Evolutionary conservation across 139 green algal species (phyloP).

Genomic region (Auxenochlorella protothecoides): DNA sequence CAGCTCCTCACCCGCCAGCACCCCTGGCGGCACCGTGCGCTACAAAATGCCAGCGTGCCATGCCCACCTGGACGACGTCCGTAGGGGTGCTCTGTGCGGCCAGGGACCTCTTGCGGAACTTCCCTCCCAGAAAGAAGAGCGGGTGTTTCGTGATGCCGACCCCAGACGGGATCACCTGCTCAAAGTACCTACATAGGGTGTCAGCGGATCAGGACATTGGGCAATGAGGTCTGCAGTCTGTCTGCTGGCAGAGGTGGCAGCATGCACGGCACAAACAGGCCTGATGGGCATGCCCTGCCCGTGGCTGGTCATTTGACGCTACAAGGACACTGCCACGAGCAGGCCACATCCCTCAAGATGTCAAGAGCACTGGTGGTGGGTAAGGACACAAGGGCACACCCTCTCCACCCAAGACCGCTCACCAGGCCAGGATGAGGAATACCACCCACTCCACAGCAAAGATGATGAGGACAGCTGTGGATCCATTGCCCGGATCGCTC

Average conservation of each 20-base stretch:
- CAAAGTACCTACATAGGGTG: constrained; percentile 39
- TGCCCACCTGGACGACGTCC: too few species aligned
- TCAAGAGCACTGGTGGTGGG: too few species aligned
- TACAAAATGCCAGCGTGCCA: too few species aligned
- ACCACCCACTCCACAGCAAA: constrained; percentile 69
- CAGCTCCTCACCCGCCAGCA: neutral
- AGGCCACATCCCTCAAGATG: too few species aligned
- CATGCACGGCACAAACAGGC: too few species aligned
- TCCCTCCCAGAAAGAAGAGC: constrained; percentile 82
- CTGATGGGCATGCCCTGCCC: too few species aligned
- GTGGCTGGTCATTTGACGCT: too few species aligned
- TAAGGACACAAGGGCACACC: too few species aligned
- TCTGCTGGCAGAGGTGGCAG: too few species aligned
- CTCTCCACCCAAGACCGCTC: neutral
- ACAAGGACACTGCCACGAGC: too few species aligned
- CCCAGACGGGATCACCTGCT: constrained; percentile 59
- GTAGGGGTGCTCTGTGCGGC: too few species aligned
- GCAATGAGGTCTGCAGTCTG: neutral
- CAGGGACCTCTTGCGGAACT: neutral
- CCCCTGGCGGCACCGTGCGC: neutral
- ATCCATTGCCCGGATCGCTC: constrained; percentile 54
- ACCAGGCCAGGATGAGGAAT: constrained; percentile 58
- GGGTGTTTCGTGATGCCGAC: constrained; percentile 67
- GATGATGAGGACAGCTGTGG: constrained; percentile 47
- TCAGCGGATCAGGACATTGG: neutral